Conservation (phyloP, 148 eudicot species). For the Amaranthus cruentus region DNA sequence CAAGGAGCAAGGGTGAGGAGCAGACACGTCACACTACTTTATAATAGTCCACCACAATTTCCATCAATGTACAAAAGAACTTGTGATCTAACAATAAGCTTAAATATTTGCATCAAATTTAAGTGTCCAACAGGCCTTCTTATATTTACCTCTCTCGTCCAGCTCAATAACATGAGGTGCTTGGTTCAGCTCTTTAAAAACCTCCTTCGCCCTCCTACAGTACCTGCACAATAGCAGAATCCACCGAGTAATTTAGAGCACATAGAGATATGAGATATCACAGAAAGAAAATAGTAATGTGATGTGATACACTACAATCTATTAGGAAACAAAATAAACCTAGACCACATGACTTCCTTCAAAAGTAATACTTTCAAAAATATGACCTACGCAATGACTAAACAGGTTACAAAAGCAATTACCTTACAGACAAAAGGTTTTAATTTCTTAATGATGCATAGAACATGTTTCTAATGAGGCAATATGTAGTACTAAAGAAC, state of each 20-base stretch:
- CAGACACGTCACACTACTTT: too few species aligned
- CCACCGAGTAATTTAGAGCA: background rate
- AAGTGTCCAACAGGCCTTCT: background rate
- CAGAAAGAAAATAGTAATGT: background rate
- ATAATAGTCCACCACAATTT: too few species aligned
- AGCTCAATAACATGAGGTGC: constrained; percentile 80
- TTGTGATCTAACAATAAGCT: too few species aligned
- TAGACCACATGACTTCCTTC: background rate
- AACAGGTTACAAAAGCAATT: background rate
- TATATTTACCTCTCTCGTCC: constrained; percentile 74
- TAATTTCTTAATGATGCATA: background rate
- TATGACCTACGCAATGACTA: background rate
- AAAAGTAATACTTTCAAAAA: background rate
- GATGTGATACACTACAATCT: background rate
- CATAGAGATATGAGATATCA: background rate
- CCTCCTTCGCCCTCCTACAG: constrained; percentile 81
- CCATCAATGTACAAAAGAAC: too few species aligned
- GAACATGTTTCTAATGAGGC: background rate
- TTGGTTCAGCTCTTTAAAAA: constrained; percentile 73
- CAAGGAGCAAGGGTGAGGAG: too few species aligned
- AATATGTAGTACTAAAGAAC: too few species aligned
- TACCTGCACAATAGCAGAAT: constrained; percentile 43
- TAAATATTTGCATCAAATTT: too few species aligned
- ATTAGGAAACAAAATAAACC: background rate
- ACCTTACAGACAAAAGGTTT: background rate